Evolutionary conservation across 1,139 yeast genomes (phyloP), one percentile per base, ranked within the genome.

Genomic region (Yamadazyma mexicana): DNA sequence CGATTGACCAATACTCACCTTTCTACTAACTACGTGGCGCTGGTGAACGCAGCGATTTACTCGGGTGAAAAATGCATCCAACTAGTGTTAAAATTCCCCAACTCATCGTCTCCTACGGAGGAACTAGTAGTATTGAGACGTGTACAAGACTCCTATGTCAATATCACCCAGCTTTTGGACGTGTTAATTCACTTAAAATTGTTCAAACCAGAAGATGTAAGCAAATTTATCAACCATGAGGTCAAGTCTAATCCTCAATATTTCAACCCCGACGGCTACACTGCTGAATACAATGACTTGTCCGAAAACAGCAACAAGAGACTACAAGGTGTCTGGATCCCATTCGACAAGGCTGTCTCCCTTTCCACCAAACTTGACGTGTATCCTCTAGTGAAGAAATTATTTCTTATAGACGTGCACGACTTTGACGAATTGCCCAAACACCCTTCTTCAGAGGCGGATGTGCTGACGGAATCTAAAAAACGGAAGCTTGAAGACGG

Each of bases 401-500:
- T 72, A 37, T 69, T 71, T 42, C 58, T 72, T 42, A 61, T 72
- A 7, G 77, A 72, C 46, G 77, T 72, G 26, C 77, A 72, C 46
- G 75, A 70, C 43, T 72, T 56, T 47, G 75, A 71, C 38, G 57
- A 52, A 42, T 61, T 72, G 31, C 73, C 75, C 5, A 58, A 55
- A 40, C 44, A 48, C 26, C 12, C 32, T 9, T 17, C 25, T n/a
- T 4, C 26, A 10, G 18, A 32, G 14, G 18, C 5, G 11, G 28
- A 14, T 12, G 17, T 4, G 33, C 15, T 4, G 29, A 10, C 29
- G 7, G 33, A 31, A 25, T 30, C 33, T 4, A 30, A 18, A n/a
- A 30, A 30, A 12, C 33, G 33, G 23, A 30, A 30, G 16, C 24
- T 18, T n/a, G 33, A 30, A 5, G 33, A 30, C 11, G 22, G 15